phyloP scores from a whole-genome alignment of 2,329 filamentous ascomycete genomes.

The Epichloe glyceriae region DNA sequence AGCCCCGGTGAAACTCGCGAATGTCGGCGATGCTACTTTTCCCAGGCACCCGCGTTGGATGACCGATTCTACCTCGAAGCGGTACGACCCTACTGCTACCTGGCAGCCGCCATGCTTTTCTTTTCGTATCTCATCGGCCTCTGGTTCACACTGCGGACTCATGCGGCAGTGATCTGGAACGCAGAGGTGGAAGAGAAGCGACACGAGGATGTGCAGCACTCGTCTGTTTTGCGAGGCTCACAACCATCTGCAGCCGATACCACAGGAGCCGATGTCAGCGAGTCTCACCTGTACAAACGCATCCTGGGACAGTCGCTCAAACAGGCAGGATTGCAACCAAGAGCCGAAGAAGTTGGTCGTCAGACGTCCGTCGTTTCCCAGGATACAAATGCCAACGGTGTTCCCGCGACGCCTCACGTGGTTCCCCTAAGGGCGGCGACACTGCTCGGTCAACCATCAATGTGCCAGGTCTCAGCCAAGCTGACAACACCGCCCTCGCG shows the following conservation, averaged over 20 bases:
- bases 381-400: constrained; percentile 27
- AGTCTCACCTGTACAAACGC: constrained; percentile 82
- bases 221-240: constrained; percentile 20
- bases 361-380: constrained; percentile 24
- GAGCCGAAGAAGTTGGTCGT: constrained; percentile 32
- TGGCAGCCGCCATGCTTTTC: constrained; percentile 75
- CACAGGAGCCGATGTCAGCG: constrained; percentile 58
- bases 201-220: constrained; percentile 36
- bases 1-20: constrained; percentile 42
- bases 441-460: constrained; percentile 31
- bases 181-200: constrained; percentile 69
- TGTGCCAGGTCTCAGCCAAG: constrained; percentile 61
- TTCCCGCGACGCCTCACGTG: constrained; percentile 48
- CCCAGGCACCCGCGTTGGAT: constrained; percentile 68
- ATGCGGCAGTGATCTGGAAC: constrained; percentile 95
- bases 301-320: constrained; percentile 84
- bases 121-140: constrained; percentile 87
- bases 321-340: constrained; percentile 57
- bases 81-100: constrained; percentile 86
- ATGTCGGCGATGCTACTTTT: constrained; percentile 89
- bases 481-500: constrained; percentile 68
- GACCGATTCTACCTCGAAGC: constrained; percentile 85
- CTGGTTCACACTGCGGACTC: constrained; percentile 89
- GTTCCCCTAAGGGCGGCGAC: constrained; percentile 57
- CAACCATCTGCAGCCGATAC: constrained; percentile 30